Conservation (phyloP, 75 land plant species). For the Picea sitchensis region DNA sequence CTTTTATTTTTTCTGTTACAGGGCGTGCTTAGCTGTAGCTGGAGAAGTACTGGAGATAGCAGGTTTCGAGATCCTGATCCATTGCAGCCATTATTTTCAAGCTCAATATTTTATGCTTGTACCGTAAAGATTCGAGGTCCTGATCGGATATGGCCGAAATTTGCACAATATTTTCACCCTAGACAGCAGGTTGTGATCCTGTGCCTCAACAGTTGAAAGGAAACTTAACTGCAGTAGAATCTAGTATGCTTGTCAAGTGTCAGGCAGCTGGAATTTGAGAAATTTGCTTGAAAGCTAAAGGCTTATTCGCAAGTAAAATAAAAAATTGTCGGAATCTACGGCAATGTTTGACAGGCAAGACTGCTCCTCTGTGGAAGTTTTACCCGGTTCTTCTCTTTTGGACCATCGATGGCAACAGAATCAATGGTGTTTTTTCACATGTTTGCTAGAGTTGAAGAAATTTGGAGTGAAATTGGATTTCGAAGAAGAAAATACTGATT, state of each 20-base stretch:
- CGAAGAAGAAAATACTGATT: constrained; percentile 2
- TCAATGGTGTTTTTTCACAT: not conserved
- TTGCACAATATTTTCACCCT: too few species aligned
- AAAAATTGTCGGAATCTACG: not conserved
- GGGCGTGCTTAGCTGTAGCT: not conserved
- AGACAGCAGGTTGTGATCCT: too few species aligned
- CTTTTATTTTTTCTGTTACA: not conserved
- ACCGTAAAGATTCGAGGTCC: not conserved
- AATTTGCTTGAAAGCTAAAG: not conserved
- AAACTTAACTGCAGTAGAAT: not conserved
- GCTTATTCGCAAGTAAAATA: not conserved
- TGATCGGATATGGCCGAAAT: too few species aligned
- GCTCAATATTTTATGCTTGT: not conserved
- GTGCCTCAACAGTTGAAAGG: not conserved
- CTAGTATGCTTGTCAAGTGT: not conserved
- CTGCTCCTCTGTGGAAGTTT: not conserved
- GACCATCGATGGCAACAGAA: constrained; percentile 4
- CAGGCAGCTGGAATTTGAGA: not conserved
- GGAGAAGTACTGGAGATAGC: not conserved
- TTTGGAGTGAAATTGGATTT: constrained; percentile 7
- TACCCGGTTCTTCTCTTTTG: constrained; percentile 1
- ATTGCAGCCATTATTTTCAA: not conserved
- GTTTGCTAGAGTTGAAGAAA: constrained; percentile 9
- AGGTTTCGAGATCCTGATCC: not conserved
- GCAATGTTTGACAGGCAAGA: constrained; percentile 5